phyloP scores from a whole-genome alignment of 1,284 basidiomycete genomes.

The Earliella scabrosa region DNA sequence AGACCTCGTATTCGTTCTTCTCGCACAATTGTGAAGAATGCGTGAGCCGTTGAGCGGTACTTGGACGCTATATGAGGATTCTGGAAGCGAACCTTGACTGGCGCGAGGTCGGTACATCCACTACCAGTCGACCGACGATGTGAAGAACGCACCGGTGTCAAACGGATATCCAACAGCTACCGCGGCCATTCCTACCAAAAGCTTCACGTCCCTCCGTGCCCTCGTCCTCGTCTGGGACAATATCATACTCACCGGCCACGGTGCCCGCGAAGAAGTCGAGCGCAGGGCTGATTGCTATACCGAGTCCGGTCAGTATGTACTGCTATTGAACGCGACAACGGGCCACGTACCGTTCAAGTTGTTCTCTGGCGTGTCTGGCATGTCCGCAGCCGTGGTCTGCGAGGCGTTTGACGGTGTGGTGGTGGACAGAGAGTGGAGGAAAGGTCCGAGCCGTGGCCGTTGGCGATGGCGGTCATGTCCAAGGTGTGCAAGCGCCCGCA shows the following conservation, averaged over 20 bases:
- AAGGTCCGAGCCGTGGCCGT: neutral
- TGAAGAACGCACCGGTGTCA: slow-evolving; percentile 60
- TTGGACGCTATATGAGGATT: slow-evolving; percentile 56
- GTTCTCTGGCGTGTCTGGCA: slow-evolving; percentile 2
- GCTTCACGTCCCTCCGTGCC: neutral
- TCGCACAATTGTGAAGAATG: slow-evolving; percentile 64
- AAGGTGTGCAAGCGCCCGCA: neutral
- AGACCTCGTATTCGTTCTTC: slow-evolving; percentile 71
- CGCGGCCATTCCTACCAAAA: slow-evolving; percentile 58
- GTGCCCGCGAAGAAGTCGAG: slow-evolving; percentile 80
- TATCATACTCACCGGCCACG: slow-evolving; percentile 49
- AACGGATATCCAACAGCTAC: slow-evolving; percentile 74
- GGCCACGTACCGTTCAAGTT: slow-evolving; percentile 2
- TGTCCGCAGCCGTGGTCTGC: neutral
- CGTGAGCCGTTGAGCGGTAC: slow-evolving; percentile 65
- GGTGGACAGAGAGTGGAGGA: neutral
- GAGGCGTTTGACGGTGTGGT: neutral
- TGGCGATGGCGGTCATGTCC: slow-evolving; percentile 4
- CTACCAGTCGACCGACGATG: too few relatives aligned
- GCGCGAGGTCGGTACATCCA: neutral
- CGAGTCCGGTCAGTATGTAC: neutral
- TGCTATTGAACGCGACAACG: too few relatives aligned
- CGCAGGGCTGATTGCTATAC: slow-evolving; percentile 46
- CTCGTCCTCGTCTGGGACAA: neutral
- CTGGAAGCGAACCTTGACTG: slow-evolving; percentile 80